Conservation (phyloP, 1,284 basidiomycete species). For the Retiboletus flavoniger region DNA sequence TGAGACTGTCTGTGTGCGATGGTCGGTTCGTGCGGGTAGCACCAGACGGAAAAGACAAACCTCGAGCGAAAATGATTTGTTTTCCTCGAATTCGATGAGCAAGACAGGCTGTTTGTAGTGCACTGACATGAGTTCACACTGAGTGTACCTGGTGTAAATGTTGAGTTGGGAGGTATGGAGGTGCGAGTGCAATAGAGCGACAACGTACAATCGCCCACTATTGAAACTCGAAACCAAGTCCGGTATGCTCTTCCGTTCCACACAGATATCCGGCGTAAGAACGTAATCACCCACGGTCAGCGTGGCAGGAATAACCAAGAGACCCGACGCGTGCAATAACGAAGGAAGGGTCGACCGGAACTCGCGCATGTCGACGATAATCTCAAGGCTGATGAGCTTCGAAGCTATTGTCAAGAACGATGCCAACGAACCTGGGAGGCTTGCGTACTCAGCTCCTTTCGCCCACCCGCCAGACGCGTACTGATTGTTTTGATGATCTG, state of each 20-base stretch:
- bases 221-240: slow-evolving; percentile 93
- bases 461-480: slow-evolving; percentile 84
- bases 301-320: slow-evolving; percentile 86
- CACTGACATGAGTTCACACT: slow-evolving; percentile 96
- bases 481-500: slow-evolving; percentile 83
- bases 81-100: slow-evolving; percentile 98
- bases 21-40: not conserved
- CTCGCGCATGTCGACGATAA: slow-evolving; percentile 96
- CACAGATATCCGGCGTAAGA: slow-evolving; percentile 91
- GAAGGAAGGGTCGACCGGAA: slow-evolving; percentile 93
- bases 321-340: slow-evolving; percentile 79
- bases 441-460: slow-evolving; percentile 64
- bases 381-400: slow-evolving; percentile 42
- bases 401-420: not conserved
- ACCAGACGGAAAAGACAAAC: slow-evolving; percentile 43
- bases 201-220: slow-evolving; percentile 84
- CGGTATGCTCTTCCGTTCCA: slow-evolving; percentile 92
- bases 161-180: not conserved
- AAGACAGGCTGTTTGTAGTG: slow-evolving; percentile 94
- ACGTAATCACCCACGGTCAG: slow-evolving; percentile 97
- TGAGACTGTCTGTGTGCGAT: slow-evolving; percentile 46
- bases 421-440: slow-evolving; percentile 61
- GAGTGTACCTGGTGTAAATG: slow-evolving; percentile 71
- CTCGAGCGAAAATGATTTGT: slow-evolving; percentile 90
- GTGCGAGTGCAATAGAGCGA: not conserved